Evolutionary conservation across 2,329 filamentous ascomycete genomes (phyloP).

Genomic region (Lasiodiplodia theobromae): DNA sequence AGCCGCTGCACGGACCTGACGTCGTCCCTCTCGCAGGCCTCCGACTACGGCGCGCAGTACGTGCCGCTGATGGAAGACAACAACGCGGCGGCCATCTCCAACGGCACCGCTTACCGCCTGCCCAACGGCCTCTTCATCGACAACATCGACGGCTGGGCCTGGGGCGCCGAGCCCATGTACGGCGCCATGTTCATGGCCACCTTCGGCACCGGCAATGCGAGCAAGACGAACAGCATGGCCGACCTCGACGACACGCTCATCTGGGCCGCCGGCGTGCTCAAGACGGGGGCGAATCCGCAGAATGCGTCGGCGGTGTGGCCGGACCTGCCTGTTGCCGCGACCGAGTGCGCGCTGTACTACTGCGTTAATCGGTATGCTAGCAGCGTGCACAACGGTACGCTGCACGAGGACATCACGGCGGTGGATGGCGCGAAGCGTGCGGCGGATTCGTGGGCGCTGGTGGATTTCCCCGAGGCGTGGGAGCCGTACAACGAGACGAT

Average conservation of each 20-base stretch:
- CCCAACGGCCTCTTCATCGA: conserved; percentile 31
- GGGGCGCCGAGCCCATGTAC: neutral
- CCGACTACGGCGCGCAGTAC: neutral
- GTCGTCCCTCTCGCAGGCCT: neutral
- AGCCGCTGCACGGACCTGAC: conserved; percentile 16
- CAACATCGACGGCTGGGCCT: conserved; percentile 20
- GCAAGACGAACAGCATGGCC: conserved; percentile 12
- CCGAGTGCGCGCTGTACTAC: conserved; percentile 32
- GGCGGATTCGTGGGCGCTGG: neutral
- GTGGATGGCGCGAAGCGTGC: neutral
- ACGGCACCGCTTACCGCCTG: conserved; percentile 9
- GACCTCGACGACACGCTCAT: conserved; percentile 28
- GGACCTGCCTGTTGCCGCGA: conserved; percentile 8
- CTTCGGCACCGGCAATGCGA: conserved; percentile 14
- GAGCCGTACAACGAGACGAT: neutral
- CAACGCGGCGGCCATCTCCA: neutral
- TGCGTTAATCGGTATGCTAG: conserved; percentile 31
- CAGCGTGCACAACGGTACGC: conserved; percentile 16
- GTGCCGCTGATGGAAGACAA: neutral
- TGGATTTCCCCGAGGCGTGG: neutral
- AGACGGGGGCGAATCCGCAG: neutral
- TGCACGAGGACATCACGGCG: neutral
- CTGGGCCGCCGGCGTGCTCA: conserved; percentile 21
- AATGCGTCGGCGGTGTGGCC: conserved; percentile 19
- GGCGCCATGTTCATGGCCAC: conserved; percentile 24